phyloP scores from a whole-genome alignment of 257 asterid species.

The Lantana camara region DNA sequence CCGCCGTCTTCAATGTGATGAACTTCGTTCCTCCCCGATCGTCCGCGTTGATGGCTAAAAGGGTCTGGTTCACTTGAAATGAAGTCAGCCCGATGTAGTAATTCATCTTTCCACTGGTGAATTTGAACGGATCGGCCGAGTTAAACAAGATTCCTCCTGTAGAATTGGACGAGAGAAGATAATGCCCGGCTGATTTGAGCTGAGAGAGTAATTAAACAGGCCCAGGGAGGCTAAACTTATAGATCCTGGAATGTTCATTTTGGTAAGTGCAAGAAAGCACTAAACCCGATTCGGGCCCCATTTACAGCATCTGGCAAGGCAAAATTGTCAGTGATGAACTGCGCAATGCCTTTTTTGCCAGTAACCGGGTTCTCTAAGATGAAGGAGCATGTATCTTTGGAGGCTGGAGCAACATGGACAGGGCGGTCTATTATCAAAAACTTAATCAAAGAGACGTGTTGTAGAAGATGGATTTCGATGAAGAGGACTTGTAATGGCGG shows the following conservation, averaged over 20 bases:
- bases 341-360: conserved; percentile 16
- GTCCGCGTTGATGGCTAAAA: conserved; percentile 22
- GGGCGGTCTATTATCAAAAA: conserved; percentile 28
- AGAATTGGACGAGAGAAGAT: conserved; percentile 28
- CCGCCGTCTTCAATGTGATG: conserved; percentile 27
- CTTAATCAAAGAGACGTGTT: conserved; percentile 27
- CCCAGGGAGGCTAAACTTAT: conserved; percentile 45
- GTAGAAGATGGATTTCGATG: conserved; percentile 30
- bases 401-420: conserved; percentile 36
- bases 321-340: conserved; percentile 26
- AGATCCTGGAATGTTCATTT: conserved; percentile 15
- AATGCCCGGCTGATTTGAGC: conserved; percentile 37
- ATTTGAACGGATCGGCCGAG: conserved; percentile 33
- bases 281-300: conserved; percentile 11
- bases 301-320: conserved; percentile 21
- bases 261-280: conserved; percentile 31
- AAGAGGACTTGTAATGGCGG: conserved; percentile 40
- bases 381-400: conserved; percentile 30
- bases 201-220: conserved; percentile 41
- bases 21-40: conserved; percentile 36
- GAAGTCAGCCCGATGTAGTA: conserved; percentile 37
- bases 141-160: conserved; percentile 34
- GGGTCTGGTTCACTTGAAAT: conserved; percentile 22
- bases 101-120: conserved; percentile 32
- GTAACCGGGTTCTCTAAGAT: conserved; percentile 36